Conservation (phyloP, 768 basidiomycete genomes). For the Imleria badia region DNA sequence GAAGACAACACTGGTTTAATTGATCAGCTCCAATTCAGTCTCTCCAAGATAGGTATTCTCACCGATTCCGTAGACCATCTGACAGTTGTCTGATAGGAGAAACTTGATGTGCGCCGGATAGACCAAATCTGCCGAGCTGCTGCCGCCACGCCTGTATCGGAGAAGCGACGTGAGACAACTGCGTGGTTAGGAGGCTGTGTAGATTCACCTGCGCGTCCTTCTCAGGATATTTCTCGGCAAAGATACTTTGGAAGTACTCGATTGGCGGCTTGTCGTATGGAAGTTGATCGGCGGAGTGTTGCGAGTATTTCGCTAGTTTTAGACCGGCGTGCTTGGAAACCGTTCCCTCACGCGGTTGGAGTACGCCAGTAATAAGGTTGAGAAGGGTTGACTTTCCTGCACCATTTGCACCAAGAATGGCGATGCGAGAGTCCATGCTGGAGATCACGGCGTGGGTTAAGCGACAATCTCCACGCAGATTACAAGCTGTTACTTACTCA, state of each 20-base stretch:
- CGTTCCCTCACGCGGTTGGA: conserved; percentile 83
- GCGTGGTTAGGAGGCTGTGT: conserved; percentile 5
- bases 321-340: conserved; percentile 85
- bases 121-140: conserved; percentile 93
- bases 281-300: conserved; percentile 97
- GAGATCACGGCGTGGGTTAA: conserved; percentile 3
- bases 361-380: conserved; percentile 80
- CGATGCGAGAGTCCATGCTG: conserved; percentile 92
- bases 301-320: conserved; percentile 97
- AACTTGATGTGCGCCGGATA: conserved; percentile 92
- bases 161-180: conserved; percentile 9
- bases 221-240: conserved; percentile 83
- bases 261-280: conserved; percentile 90
- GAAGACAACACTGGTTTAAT: conserved; percentile 76
- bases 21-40: conserved; percentile 12
- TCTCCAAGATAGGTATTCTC: conserved; percentile 23
- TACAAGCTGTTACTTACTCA: conserved; percentile 59
- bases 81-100: conserved; percentile 91
- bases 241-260: conserved; percentile 89
- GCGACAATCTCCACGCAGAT: conserved; percentile 4
- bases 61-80: conserved; percentile 96
- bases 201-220: conserved; percentile 71
- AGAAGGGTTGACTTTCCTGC: conserved; percentile 92
- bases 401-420: conserved; percentile 96
- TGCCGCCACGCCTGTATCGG: conserved; percentile 79